Percentiles rank a stretch among this genome's conserved stretches.
Evolutionary conservation across 2,329 filamentous ascomycete genomes (phyloP).

Genomic region (Akanthomyces lecanii): DNA sequence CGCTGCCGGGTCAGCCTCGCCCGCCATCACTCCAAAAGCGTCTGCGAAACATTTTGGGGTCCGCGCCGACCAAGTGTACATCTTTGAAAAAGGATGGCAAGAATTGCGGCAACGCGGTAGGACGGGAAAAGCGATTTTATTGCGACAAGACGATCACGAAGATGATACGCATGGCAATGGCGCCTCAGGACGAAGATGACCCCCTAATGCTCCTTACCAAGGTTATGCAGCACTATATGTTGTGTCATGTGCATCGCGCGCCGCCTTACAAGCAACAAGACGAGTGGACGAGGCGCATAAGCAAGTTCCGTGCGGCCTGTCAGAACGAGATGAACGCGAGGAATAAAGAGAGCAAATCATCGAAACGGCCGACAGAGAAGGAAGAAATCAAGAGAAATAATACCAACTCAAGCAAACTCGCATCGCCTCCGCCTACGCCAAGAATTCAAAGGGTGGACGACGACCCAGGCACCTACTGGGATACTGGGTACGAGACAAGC

Average conservation of each 20-base stretch:
- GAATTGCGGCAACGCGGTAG: neutral
- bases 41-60: neutral
- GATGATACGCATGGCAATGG: constrained; percentile 5
- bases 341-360: neutral
- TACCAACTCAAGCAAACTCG: neutral
- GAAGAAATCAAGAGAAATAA: neutral
- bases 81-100: neutral
- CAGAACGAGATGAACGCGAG: neutral
- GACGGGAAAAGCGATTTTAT: neutral
- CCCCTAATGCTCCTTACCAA: neutral
- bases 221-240: neutral
- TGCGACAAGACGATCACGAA: neutral
- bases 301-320: neutral
- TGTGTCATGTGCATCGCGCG: neutral
- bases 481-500: neutral
- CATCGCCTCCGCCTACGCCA: neutral
- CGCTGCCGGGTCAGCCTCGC: neutral
- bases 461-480: neutral
- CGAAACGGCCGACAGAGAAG: neutral
- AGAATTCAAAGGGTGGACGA: neutral
- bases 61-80: neutral
- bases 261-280: neutral
- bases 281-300: neutral
- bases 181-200: neutral
- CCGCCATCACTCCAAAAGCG: neutral